Evolutionary conservation across 768 basidiomycete genomes (phyloP).

Genomic region (Lactarius quietus): DNA sequence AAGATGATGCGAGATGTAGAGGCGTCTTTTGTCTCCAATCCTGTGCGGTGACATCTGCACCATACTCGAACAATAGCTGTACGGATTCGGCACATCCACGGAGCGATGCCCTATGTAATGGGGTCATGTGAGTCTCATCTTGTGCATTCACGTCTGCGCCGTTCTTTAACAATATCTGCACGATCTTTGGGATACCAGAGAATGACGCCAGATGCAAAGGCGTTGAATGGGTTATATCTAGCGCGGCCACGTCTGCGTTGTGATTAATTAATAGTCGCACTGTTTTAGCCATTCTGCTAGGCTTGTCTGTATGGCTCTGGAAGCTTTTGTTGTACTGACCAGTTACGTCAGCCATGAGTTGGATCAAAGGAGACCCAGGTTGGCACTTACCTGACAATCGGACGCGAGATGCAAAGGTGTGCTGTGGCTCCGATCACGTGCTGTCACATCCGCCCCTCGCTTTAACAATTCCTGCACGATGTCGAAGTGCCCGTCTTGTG

Average conservation of each 20-base stretch:
- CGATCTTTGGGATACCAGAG: too few species aligned
- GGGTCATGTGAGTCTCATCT: neutral
- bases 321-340: too few species aligned
- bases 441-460: neutral
- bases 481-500: neutral
- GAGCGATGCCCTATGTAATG: neutral
- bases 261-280: too few species aligned
- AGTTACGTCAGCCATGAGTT: too few species aligned
- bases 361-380: too few species aligned
- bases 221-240: too few species aligned
- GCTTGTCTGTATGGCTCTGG: too few species aligned
- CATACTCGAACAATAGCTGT: neutral
- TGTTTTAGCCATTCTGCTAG: neutral
- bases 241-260: too few species aligned
- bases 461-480: neutral
- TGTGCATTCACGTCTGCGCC: neutral
- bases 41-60: neutral
- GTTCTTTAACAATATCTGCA: neutral
- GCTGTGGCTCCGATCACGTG: rapidly evolving
- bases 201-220: too few species aligned
- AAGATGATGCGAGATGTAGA: too few species aligned
- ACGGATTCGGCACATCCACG: neutral
- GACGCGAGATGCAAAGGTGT: neutral
- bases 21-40: too few species aligned
- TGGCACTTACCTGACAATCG: too few species aligned